Conservation (phyloP, 2,329 filamentous ascomycete genomes). For the Penicillium sp. region DNA sequence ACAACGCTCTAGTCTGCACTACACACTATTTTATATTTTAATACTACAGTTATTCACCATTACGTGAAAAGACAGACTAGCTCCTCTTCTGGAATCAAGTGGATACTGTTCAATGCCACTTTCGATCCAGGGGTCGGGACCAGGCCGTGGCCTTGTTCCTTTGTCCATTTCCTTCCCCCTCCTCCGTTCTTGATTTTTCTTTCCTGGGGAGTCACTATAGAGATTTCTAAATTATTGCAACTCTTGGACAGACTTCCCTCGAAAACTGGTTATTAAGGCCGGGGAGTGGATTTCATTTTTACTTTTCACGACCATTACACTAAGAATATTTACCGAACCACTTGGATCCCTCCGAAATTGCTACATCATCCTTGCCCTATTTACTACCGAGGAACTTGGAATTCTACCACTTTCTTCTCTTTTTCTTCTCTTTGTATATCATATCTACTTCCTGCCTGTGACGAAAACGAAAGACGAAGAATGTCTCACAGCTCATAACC, state of each 20-base stretch:
- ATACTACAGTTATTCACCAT: constrained; percentile 4
- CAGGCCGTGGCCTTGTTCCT: constrained; percentile 8
- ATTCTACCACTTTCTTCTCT: constrained; percentile 2
- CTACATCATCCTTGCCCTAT: not conserved
- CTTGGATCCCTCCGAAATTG: constrained; percentile 14
- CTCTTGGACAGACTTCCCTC: not conserved
- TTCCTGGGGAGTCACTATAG: constrained; percentile 4
- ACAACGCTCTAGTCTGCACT: not conserved
- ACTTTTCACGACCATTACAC: constrained; percentile 13
- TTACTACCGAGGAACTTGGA: not conserved
- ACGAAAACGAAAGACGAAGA: not conserved
- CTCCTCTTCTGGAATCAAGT: constrained; percentile 22
- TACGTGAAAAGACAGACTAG: constrained; percentile 21
- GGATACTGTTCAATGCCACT: constrained; percentile 24
- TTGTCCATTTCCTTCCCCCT: constrained; percentile 4
- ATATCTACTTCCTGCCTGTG: not conserved
- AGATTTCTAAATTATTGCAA: not conserved
- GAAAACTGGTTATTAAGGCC: not conserved
- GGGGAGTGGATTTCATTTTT: not conserved
- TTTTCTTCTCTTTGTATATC: not conserved
- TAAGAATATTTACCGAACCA: constrained; percentile 23
- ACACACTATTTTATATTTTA: not conserved
- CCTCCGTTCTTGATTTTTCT: constrained; percentile 10
- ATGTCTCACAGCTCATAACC: constrained; percentile 23
- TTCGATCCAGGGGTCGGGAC: constrained; percentile 25